Base-by-base conservation (phyloP, 2,329 filamentous ascomycete genomes). In the Macrophomina tecta region DNA sequence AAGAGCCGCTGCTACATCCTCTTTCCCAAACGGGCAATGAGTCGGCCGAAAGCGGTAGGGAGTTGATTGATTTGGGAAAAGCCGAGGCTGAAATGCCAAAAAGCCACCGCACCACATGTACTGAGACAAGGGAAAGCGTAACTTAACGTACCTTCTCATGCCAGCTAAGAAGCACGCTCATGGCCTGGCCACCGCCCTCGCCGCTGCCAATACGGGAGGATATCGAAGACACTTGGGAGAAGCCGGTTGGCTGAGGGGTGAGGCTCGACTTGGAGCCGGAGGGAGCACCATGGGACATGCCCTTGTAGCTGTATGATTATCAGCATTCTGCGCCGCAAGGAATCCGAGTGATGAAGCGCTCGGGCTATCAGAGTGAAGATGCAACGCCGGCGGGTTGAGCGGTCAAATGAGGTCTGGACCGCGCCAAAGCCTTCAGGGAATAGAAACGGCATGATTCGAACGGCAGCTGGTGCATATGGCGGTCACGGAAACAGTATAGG, bases 131-230 rank as follows among this genome's bases (percentile, higher is more conserved):
- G 58, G 42, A 62, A 62, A 56, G 36, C 16, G 51, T 62, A 51
- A 51, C 30, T 46, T 6, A 63, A 68, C 70, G 63, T 77, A 84
- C 82, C 82, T 97, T 99, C 84, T 99, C 95, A 78, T 99, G 95
- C 95, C 95, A 99, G 81, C 93, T 97, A 72, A 99, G 83, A 77
- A 99, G 80, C 62, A 99, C 95, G 77, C 95, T 98, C 95, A 98
- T 98, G 64, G 90, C 91, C 67, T 93, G 90, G 42, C 92, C 91
- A 69, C 92, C 90, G 55, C 92, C 91, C 67, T 89, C 87, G 52
- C 85, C 87, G 64, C 85, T 85, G 68, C 86, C 81, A 12, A 62
- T 63, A 71, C 87, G 81, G 60, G 79, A 75, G 72, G 85, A 84
- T 68, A 94, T 87, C 62, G 79, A 75, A 72, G 85, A 84, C 68